A percentile compares a stretch with the other conserved stretches of the same genome.
phyloP scores from a whole-genome alignment of 345 rosid genomes.

The Excoecaria cochinchinensis region DNA sequence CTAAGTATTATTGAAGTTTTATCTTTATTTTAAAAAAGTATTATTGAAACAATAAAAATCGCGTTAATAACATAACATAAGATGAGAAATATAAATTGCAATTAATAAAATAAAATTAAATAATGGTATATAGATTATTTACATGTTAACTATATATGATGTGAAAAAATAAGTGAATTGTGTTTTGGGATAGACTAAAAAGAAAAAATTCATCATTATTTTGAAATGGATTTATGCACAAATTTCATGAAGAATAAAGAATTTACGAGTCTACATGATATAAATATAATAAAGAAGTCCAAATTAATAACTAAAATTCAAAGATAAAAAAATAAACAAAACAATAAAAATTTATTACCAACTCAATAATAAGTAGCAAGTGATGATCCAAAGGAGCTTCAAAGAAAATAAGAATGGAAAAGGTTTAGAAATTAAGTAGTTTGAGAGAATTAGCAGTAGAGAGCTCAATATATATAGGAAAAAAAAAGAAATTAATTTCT shows the following conservation, averaged over 20 bases:
- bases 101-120: too few species aligned
- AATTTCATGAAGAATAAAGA: background rate
- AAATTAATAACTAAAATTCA: background rate
- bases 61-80: too few species aligned
- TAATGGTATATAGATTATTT: too few species aligned
- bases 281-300: background rate
- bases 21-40: too few species aligned
- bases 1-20: too few species aligned
- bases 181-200: too few species aligned
- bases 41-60: too few species aligned
- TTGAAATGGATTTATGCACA: too few species aligned
- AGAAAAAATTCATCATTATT: too few species aligned
- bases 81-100: too few species aligned
- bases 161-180: too few species aligned
- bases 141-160: too few species aligned
- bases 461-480: constrained; percentile 23
- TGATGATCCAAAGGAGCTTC: background rate
- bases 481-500: constrained; percentile 18
- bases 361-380: background rate
- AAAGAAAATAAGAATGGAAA: constrained; percentile 12
- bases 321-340: background rate
- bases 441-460: constrained; percentile 13
- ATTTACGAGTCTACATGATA: background rate
- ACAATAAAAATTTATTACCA: background rate
- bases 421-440: constrained; percentile 13